Base-by-base conservation (phyloP, 2,329 filamentous ascomycete species). In the Geosmithia morbida region DNA sequence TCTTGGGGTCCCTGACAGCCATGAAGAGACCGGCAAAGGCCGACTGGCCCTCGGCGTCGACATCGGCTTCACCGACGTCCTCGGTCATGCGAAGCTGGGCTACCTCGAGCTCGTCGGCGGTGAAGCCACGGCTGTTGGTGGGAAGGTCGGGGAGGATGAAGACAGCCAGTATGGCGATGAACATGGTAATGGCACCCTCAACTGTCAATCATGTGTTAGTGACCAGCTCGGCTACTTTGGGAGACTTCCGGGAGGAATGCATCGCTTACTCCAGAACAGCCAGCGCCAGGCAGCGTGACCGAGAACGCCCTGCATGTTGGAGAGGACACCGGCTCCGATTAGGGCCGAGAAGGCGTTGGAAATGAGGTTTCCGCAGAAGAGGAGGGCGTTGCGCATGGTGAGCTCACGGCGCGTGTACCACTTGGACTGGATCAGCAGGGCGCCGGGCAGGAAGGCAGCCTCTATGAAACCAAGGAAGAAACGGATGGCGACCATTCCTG, bases 351-450 rank as follows among this genome's bases (percentile, higher is more conserved):
- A 80, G 46, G 75, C 74, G 44, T 75, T 76, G 43, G 75, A 75
- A 52, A 79, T 70, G 51, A 78, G 69, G 55, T 77, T 77, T 2
- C 75, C 74, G 50, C 74, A 74, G 59, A 78, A 79, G 19, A 80
- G 59, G 29, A 79, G 68, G 48, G 75, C 74, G 53, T 78, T 76
- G 46, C 75, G 64, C 47, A 64, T 62, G 14, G 71, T 69, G 50
- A 79, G 55, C 60, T 78, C 75, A 45, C 72, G 70, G 44, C 77
- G 69, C 1, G 79, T 83, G 59, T 84, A 84, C 72, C 79, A 84
- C 53, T 81, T 78, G 0, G 75, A 79, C 18, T 83, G 66, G 43
- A 82, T 75, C 42, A 81, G 67, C 11, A 83, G 66, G 0, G 75
- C 75, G 41, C 80, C 80, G 0, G 80, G 79, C 22, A 81, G 65